phyloP scores from a whole-genome alignment of 2,329 filamentous ascomycete genomes.

The Pezizomycotina sp. region DNA sequence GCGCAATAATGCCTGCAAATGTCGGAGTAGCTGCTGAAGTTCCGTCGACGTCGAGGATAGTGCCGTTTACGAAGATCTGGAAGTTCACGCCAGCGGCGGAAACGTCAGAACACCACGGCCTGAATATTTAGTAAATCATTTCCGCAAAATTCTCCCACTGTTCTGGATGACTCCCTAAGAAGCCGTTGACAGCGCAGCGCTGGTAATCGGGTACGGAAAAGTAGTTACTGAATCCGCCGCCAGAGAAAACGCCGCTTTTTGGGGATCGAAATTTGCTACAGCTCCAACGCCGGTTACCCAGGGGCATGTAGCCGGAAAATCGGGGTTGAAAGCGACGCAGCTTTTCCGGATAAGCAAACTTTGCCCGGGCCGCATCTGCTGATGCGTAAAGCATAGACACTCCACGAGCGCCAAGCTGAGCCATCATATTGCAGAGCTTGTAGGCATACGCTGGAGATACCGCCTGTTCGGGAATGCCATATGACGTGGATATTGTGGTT shows the following conservation, averaged over 20 bases:
- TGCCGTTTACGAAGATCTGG: slow-evolving; percentile 27
- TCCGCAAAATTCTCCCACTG: slow-evolving; percentile 15
- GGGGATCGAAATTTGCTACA: slow-evolving; percentile 28
- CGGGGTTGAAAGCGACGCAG: slow-evolving; percentile 1
- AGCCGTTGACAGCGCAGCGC: slow-evolving; percentile 29
- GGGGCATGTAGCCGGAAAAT: slow-evolving; percentile 26
- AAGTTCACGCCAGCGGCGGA: slow-evolving; percentile 38
- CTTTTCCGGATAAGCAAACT: slow-evolving; percentile 20
- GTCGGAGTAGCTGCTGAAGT: slow-evolving; percentile 35
- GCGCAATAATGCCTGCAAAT: slow-evolving; percentile 30
- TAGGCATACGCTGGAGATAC: slow-evolving; percentile 38
- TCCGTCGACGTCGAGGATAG: slow-evolving; percentile 31
- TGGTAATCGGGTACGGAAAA: slow-evolving; percentile 37
- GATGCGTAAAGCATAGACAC: slow-evolving; percentile 37
- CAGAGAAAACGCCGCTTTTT: slow-evolving; percentile 33
- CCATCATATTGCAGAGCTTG: slow-evolving; percentile 39
- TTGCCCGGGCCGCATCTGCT: slow-evolving; percentile 37
- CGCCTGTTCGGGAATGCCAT: slow-evolving; percentile 42
- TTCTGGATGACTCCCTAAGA: slow-evolving; percentile 27
- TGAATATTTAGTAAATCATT: slow-evolving; percentile 34
- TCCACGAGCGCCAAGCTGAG: slow-evolving; percentile 38
- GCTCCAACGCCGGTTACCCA: slow-evolving; percentile 28
- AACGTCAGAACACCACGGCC: slow-evolving; percentile 42
- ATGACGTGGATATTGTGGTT: slow-evolving; percentile 42
- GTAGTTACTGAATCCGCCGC: slow-evolving; percentile 39